phyloP scores from a whole-genome alignment of 495 filamentous ascomycete genomes.

The Neurospora tetrasperma region DNA sequence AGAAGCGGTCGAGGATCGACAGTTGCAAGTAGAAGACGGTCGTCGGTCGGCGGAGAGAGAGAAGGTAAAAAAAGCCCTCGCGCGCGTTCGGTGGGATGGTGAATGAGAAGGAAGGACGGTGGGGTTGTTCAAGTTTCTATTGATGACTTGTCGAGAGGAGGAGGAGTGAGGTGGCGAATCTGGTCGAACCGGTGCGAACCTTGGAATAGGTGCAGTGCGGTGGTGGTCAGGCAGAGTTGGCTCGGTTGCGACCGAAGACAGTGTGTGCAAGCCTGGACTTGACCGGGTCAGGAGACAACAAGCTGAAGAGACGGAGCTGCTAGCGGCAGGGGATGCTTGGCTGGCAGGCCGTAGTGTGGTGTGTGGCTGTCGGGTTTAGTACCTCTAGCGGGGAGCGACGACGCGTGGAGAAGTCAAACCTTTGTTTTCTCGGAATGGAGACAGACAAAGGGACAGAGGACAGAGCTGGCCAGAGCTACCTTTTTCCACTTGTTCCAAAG shows the following conservation, averaged over 20 bases:
- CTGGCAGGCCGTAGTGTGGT: background rate
- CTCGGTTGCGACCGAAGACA: background rate
- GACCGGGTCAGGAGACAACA: background rate
- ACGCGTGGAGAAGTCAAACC: background rate
- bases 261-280: background rate
- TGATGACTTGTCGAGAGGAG: background rate
- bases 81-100: background rate
- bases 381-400: background rate
- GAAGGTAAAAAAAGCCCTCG: constrained; percentile 11
- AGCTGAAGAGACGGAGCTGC: background rate
- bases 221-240: background rate
- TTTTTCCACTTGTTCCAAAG: background rate
- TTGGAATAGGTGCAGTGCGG: background rate
- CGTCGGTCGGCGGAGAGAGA: constrained; percentile 6
- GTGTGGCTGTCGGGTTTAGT: background rate
- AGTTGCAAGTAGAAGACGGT: background rate
- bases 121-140: background rate
- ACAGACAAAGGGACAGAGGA: background rate
- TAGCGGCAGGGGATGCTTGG: background rate
- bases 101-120: background rate
- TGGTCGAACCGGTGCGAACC: background rate
- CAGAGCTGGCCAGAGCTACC: background rate
- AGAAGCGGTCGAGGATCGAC: background rate
- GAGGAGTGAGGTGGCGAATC: background rate
- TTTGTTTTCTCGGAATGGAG: background rate